Base-by-base conservation (phyloP, 1,284 basidiomycete species). In the Moesziomyces aphidis region DNA sequence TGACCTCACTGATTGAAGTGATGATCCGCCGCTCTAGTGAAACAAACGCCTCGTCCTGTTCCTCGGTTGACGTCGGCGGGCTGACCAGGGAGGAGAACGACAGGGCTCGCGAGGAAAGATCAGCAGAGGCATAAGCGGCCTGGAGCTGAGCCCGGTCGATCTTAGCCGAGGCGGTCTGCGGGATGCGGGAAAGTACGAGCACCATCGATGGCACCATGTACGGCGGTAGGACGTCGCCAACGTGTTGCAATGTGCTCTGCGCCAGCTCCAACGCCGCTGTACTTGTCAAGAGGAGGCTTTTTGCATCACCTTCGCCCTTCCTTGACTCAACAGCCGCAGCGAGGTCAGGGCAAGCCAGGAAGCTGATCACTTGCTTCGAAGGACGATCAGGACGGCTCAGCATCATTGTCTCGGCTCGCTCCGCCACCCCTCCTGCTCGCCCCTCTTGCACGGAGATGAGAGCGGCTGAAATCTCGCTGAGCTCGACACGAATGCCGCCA, bases 401-500 rank as follows among this genome's bases (percentile, higher is more conserved):
- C 39, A 61, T 44, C 59, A 61, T 55, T 3, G 52, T 55, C 45
- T 61, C 59, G 24, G 49, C 59, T 26, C 48, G 52, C 21, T 61
- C 39, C 28, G 48, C 52, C 17, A 42, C 39, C 19, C 1, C 39
- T 5, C 39, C 39, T 19, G 39, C 39, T 42, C 39, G 39, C 17
- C 39, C 15, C 46, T 47, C 21, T 5, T 23, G 22, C 21, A 26
- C 22, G 17, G 13, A 17, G 39, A 42, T 42, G 19, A 62, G 48
- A 7, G 61, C 53, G 5, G 61, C 53, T 13, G 54, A 55, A 22
- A 82, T 79, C 60, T 82, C 80, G 23, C 59, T 64, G 6, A 81
- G 55, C 62, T 82, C 80, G 44, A 79, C 68, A 22, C 80, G 75
- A 26, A 81, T 78, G n/a, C 80, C 80, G 42, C 76, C 73, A n/a